Percentiles rank a stretch among this genome's conserved stretches.
These are phyloP conservation scores for Trichoderma semiorbis DNA, from an alignment of 2,329 filamentous ascomycete genomes.

Conservation along the genomic window DNA sequence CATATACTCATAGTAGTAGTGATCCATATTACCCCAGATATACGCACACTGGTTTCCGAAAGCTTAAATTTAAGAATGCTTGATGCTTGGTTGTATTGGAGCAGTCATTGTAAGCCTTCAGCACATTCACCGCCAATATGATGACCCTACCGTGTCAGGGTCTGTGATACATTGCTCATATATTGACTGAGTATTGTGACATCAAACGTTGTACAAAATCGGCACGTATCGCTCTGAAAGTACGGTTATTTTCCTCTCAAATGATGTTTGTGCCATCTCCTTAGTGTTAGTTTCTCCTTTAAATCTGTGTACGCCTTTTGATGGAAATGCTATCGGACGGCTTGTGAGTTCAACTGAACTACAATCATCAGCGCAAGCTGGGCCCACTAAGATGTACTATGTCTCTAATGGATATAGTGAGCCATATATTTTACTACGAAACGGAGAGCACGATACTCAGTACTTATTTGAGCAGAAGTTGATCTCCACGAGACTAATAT, in stretches of 20 bases:
- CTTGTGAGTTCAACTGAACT: not conserved
- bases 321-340: not conserved
- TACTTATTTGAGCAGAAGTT: not conserved
- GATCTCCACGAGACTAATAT: not conserved
- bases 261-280: not conserved
- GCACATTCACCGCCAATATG: not conserved
- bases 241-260: too few relatives aligned
- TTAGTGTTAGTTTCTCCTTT: not conserved
- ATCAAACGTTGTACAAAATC: not conserved
- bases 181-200: not conserved
- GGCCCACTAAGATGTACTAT: too few relatives aligned
- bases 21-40: not conserved
- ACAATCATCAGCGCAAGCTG: not conserved
- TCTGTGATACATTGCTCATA: not conserved
- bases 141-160: not conserved
- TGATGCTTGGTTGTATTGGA: not conserved
- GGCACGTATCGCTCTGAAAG: not conserved
- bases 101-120: not conserved
- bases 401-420: not conserved
- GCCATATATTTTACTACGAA: rapidly evolving
- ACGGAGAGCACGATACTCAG: rapidly evolving
- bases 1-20: not conserved
- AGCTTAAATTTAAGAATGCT: not conserved
- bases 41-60: not conserved
- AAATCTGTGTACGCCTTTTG: not conserved